phyloP scores from a whole-genome alignment of 1,284 basidiomycete genomes.

The Kwoniella shivajii region DNA sequence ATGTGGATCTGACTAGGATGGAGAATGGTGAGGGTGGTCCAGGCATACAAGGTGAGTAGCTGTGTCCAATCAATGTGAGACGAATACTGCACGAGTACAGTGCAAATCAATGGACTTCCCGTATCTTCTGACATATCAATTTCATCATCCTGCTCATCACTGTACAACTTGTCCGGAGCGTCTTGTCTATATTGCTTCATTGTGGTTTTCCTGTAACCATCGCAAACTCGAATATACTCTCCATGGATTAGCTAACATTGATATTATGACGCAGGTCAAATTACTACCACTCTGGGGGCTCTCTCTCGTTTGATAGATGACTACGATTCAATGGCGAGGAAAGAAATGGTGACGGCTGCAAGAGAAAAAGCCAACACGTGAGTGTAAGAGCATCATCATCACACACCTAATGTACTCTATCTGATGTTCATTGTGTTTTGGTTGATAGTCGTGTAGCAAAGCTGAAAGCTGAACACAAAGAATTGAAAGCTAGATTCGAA shows the following conservation, averaged over 20 bases:
- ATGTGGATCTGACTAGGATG: constrained; percentile 79
- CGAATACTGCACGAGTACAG: background rate
- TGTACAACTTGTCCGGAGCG: too few relatives aligned
- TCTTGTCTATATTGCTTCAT: too few relatives aligned
- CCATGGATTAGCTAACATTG: background rate
- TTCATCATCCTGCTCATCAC: background rate
- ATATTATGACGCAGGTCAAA: constrained; percentile 70
- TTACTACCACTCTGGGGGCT: constrained; percentile 88
- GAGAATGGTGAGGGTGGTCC: constrained; percentile 76
- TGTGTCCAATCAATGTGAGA: too few relatives aligned
- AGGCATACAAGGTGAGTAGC: constrained; percentile 72
- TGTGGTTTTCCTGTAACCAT: too few relatives aligned
- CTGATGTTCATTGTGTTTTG: background rate
- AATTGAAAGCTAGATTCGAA: constrained; percentile 56
- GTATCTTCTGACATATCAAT: background rate
- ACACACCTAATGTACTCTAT: background rate
- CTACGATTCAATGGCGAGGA: constrained; percentile 91
- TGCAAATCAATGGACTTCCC: background rate
- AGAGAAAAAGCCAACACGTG: constrained; percentile 91
- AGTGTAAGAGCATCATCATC: constrained; percentile 36
- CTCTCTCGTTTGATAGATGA: constrained; percentile 91
- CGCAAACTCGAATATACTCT: too few relatives aligned
- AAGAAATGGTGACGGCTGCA: constrained; percentile 91
- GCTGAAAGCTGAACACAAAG: constrained; percentile 55
- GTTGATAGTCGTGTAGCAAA: constrained; percentile 53